These are phyloP conservation scores for Lodderomyces theae DNA, from an alignment of 1,139 yeast genomes.

Conservation along the genomic window DNA sequence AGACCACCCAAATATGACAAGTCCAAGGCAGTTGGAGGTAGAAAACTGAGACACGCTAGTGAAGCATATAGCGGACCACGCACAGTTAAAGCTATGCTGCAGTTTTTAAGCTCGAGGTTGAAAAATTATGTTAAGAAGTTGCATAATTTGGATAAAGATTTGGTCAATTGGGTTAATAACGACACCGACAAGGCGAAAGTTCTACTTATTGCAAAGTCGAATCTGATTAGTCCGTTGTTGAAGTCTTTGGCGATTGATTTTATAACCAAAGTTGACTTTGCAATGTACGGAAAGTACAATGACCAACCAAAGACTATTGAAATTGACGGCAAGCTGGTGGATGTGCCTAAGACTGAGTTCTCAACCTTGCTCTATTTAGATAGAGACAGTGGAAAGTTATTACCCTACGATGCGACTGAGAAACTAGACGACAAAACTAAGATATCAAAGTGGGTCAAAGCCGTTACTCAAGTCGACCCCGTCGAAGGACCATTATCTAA, in stretches of 20 bases:
- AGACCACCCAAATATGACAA: constrained; percentile 68
- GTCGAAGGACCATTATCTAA: constrained; percentile 41
- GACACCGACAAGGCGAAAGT: constrained; percentile 25
- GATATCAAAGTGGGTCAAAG: constrained; percentile 36
- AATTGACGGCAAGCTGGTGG: constrained; percentile 22
- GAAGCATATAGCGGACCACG: constrained; percentile 75
- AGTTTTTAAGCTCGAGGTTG: constrained; percentile 58
- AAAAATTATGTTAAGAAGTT: constrained; percentile 69
- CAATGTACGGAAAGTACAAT: constrained; percentile 21
- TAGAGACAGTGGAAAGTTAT: constrained; percentile 20
- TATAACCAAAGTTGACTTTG: constrained; percentile 35
- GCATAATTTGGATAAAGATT: constrained; percentile 23
- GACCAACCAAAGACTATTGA: constrained; percentile 18
- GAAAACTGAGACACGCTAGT: constrained; percentile 43
- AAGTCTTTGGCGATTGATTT: constrained; percentile 79
- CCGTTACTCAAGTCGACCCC: constrained; percentile 27
- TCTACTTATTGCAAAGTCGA: constrained; percentile 46
- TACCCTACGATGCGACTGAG: constrained; percentile 20
- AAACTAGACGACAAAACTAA: constrained; percentile 32
- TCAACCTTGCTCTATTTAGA: constrained; percentile 34
- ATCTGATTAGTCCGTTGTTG: constrained; percentile 55
- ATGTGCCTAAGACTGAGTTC: constrained; percentile 19
- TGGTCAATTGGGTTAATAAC: constrained; percentile 28
- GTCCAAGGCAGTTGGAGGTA: constrained; percentile 9
- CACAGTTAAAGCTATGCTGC: constrained; percentile 54